Evolutionary conservation across 2,329 filamentous ascomycete species (phyloP), one percentile per base, ranked within the genome.

Genomic region (Colletotrichum somersetense): DNA sequence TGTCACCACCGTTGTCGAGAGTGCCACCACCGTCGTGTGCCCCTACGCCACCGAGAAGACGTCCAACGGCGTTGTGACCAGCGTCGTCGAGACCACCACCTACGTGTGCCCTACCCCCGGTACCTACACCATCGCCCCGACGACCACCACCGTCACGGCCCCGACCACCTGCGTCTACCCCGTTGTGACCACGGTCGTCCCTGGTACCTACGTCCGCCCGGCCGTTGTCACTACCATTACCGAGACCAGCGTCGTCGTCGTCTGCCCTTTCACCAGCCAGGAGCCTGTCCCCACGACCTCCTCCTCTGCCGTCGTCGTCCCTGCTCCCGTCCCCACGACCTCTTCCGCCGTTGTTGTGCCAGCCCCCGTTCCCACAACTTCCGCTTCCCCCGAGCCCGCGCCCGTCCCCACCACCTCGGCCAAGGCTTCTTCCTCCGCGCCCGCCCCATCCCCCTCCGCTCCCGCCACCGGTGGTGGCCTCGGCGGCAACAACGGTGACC

Each of bases 71-170:
- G 88, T 89, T 62, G 88, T 89, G 70, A 93, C 90, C 83, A 92
- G 87, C 84, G 85, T 91, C 77, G 89, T 94, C 78, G 85, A 88
- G 83, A 89, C 85, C 77, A 94, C 92, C 78, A 91, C 90, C 78
- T 93, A 91, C 79, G 88, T 92, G 79, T 94, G 92, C 90, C 91
- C 92, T 74, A 85, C 85, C 62, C 86, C 91, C 78, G 92, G 92
- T 81, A 93, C 91, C 69, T 95, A 94, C 87, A 94, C 91, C 79
- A 91, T 95, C 77, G 90, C 87, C 75, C 90, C 92, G 69, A 86
- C 87, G 79, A 92, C 90, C 79, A 92, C 90, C 75, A 86, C 90
- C 75, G 82, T 85, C 69, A 80, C 79, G 71, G 82, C 84, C 76
- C 85, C 86, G 72, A 87, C 86, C 62, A 84, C 87, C 75, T 83